phyloP scores from a whole-genome alignment of 1,284 basidiomycete species.

The Austroboletus novae-zelandiae region DNA sequence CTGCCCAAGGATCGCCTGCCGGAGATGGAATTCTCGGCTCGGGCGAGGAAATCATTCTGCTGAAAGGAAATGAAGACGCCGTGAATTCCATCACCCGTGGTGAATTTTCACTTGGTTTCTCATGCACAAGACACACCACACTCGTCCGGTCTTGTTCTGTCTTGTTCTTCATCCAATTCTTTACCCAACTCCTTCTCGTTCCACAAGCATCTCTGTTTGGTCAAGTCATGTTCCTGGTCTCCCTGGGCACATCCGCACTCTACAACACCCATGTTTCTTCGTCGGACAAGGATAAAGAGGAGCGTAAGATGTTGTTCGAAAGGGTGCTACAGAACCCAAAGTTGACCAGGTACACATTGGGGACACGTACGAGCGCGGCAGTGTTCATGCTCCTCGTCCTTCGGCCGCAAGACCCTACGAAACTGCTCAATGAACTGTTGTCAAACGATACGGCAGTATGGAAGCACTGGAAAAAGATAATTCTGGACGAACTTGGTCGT shows the following conservation, averaged over 20 bases:
- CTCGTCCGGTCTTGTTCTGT: constrained; percentile 15
- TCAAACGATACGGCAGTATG: constrained; percentile 20
- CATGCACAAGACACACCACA: neutral
- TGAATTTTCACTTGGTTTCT: constrained; percentile 18
- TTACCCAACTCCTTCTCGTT: constrained; percentile 26
- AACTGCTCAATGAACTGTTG: constrained; percentile 17
- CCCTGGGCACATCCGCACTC: constrained; percentile 20
- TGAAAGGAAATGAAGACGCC: constrained; percentile 16
- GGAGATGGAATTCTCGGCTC: constrained; percentile 16
- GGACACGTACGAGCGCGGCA: constrained; percentile 20
- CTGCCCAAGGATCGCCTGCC: constrained; percentile 11
- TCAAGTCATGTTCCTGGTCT: constrained; percentile 27
- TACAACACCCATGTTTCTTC: constrained; percentile 22
- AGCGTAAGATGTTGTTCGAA: constrained; percentile 15
- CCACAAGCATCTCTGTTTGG: constrained; percentile 26
- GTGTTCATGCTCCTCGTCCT: constrained; percentile 23
- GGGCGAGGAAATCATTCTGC: constrained; percentile 8
- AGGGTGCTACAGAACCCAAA: constrained; percentile 10
- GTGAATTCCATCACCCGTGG: constrained; percentile 24
- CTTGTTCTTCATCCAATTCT: constrained; percentile 19
- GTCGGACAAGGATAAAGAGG: constrained; percentile 20
- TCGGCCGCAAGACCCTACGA: constrained; percentile 4
- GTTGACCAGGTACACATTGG: constrained; percentile 18
- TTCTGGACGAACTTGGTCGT: constrained; percentile 1
- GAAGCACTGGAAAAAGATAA: constrained; percentile 12